Conservation (phyloP, 257 asterid species). For the Sherardia arvensis region DNA sequence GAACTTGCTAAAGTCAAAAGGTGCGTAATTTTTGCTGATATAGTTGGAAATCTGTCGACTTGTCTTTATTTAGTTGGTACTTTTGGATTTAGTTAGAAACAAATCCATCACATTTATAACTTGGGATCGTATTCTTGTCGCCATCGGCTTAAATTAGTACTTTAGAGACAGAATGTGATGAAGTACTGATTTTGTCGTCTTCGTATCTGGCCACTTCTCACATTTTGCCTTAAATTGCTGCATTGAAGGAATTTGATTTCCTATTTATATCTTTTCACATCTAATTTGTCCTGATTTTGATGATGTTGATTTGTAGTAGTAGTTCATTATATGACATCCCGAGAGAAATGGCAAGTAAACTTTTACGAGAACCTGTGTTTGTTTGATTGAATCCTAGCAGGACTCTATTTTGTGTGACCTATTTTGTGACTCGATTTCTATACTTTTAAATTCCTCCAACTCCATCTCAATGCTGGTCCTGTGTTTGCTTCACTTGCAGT, state of each 20-base stretch:
- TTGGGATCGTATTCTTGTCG: too few relatives aligned
- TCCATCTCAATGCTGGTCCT: not conserved
- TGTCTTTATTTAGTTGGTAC: not conserved
- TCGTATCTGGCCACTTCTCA: not conserved
- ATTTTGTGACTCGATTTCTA: not conserved
- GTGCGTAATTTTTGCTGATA: not conserved
- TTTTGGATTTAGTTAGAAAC: not conserved
- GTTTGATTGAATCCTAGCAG: not conserved
- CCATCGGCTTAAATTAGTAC: not conserved
- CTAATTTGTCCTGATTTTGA: not conserved
- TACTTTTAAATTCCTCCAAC: not conserved
- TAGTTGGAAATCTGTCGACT: not conserved
- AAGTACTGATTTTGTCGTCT: not conserved
- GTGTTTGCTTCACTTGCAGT: not conserved
- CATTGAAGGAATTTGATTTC: not conserved
- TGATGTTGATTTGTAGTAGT: not conserved
- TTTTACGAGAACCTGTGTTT: not conserved
- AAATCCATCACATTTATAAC: not conserved
- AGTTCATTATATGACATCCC: not conserved
- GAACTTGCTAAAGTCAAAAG: slow-evolving; percentile 19
- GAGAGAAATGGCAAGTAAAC: not conserved
- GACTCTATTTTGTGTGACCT: not conserved
- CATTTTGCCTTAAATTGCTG: not conserved
- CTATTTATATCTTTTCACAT: not conserved
- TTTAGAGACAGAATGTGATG: not conserved